Evolutionary conservation across 441 rosid genomes (phyloP).

Genomic region (Arabidopsis lyrata): DNA sequence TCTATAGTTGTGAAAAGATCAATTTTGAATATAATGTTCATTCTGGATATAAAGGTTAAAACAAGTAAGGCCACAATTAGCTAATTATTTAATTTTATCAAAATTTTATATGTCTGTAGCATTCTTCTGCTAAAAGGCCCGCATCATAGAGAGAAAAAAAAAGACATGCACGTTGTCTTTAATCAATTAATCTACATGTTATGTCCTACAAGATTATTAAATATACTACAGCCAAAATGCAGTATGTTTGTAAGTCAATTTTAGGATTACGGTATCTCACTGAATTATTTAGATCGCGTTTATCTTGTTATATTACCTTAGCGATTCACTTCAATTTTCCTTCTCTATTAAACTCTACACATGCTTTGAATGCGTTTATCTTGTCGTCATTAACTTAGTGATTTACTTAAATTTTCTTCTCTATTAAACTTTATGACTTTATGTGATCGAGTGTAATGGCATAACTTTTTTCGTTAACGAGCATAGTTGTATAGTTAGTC

Average conservation of each 20-base stretch:
- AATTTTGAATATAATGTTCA: constrained; percentile 16
- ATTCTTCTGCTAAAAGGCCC: constrained; percentile 24
- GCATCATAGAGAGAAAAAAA: constrained; percentile 5
- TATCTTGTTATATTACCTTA: no score
- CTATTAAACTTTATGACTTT: no score
- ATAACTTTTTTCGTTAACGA: background rate
- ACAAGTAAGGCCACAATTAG: constrained; percentile 30
- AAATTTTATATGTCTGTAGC: constrained; percentile 18
- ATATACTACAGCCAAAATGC: background rate
- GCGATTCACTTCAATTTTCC: no score
- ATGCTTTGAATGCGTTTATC: no score
- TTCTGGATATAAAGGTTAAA: constrained; percentile 17
- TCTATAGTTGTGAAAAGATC: constrained; percentile 12
- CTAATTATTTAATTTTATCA: background rate
- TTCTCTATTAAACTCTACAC: no score
- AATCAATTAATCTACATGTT: constrained; percentile 8
- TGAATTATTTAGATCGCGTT: no score
- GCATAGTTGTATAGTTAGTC: background rate
- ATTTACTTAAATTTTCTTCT: no score
- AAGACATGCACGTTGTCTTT: constrained; percentile 12
- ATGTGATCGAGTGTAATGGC: background rate
- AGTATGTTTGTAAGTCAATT: background rate
- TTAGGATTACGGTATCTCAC: background rate
- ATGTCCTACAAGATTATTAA: background rate
- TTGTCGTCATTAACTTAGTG: background rate